Evolutionary conservation across 2,329 filamentous ascomycete genomes (phyloP).

Genomic region (Alternaria angustiovoidea): DNA sequence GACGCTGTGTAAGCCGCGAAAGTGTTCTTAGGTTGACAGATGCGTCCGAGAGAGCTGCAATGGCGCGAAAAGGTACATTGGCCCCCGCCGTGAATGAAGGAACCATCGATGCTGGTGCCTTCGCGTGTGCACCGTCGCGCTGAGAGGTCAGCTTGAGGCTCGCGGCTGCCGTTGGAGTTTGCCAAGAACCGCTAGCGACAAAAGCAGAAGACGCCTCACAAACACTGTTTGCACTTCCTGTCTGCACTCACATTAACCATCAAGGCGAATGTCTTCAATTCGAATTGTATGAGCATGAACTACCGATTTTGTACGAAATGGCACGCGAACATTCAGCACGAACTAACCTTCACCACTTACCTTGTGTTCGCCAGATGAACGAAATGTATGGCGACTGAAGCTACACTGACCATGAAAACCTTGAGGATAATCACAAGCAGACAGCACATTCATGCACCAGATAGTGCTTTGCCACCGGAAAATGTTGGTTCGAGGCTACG

Average conservation of each 20-base stretch:
- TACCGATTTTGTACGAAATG: neutral
- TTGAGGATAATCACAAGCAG: neutral
- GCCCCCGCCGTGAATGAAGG: conserved; percentile 27
- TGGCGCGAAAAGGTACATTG: conserved; percentile 20
- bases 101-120: conserved; percentile 17
- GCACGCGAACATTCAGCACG: neutral
- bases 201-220: conserved; percentile 6
- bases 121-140: conserved; percentile 16
- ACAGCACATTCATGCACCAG: neutral
- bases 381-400: neutral
- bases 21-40: conserved; percentile 14
- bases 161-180: conserved; percentile 9
- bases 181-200: conserved; percentile 22
- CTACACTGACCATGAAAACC: neutral
- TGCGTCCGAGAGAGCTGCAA: conserved; percentile 15
- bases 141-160: conserved; percentile 16
- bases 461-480: conserved; percentile 3
- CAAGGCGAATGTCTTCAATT: neutral
- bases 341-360: neutral
- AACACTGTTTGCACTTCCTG: neutral
- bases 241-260: neutral
- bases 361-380: neutral
- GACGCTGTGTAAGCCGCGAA: conserved; percentile 20
- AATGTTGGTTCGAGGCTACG: neutral
- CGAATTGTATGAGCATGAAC: neutral